phyloP scores from a whole-genome alignment of 2,329 filamentous ascomycete genomes.

The Sporothrix mexicana region DNA sequence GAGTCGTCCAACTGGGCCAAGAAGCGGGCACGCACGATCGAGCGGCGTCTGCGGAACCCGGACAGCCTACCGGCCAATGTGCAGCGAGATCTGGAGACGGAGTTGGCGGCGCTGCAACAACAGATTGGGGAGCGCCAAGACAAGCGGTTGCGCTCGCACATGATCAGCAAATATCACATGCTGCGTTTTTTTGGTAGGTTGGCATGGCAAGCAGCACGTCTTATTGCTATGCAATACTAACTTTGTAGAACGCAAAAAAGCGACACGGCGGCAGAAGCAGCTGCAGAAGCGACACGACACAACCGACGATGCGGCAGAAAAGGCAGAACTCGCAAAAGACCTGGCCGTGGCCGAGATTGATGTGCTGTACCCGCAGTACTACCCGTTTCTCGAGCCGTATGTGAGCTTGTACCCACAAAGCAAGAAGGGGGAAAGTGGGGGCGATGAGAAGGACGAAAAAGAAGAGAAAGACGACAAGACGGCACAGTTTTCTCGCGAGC shows the following conservation, averaged over 20 bases:
- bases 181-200: slow-evolving; percentile 78
- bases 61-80: slow-evolving; percentile 71
- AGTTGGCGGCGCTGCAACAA: slow-evolving; percentile 68
- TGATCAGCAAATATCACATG: slow-evolving; percentile 83
- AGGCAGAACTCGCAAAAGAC: slow-evolving; percentile 57
- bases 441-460: slow-evolving; percentile 43
- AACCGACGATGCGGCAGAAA: slow-evolving; percentile 58
- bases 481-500: slow-evolving; percentile 51
- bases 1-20: slow-evolving; percentile 67
- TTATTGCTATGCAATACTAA: neutral
- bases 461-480: slow-evolving; percentile 36
- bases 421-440: slow-evolving; percentile 38
- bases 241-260: slow-evolving; percentile 71
- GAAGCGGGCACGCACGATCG: slow-evolving; percentile 73
- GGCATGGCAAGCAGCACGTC: neutral
- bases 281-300: slow-evolving; percentile 63
- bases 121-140: slow-evolving; percentile 65
- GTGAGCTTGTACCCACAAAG: slow-evolving; percentile 62
- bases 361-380: slow-evolving; percentile 75
- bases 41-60: slow-evolving; percentile 64
- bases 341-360: slow-evolving; percentile 76
- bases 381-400: slow-evolving; percentile 73
- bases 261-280: slow-evolving; percentile 69
- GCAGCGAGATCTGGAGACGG: slow-evolving; percentile 72
- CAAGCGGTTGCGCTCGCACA: slow-evolving; percentile 67